Evolutionary conservation across 2,329 filamentous ascomycete species (phyloP), one percentile per base, ranked within the genome.

Genomic region (Chalara sp.): DNA sequence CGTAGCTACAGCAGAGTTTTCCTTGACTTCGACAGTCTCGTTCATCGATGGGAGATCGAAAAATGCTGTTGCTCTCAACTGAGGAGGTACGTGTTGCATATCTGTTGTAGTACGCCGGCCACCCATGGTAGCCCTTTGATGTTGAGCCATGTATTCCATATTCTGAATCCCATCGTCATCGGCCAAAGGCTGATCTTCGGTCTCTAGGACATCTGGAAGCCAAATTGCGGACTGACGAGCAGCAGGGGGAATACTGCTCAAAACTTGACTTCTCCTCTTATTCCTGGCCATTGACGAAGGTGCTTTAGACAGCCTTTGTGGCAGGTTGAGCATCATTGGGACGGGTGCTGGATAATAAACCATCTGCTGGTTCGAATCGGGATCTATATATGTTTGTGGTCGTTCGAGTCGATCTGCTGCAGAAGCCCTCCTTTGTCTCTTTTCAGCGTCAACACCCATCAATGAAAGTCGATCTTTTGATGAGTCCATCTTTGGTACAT

Each of bases 311-410:
- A 97, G 72, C 61, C 89, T 87, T 43, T 90, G 89, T 1, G 93
- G 93, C 10, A 99, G 72, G 61, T 96, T 97, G 51, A 99, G 77
- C 84, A 95, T 91, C 55, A 87, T 84, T 3, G 93, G 93, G 3
- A 99, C 93, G 1, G 89, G 91, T 3, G 93, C 93, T 11, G 93
- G 93, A 66, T 99, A 99, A 69, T 86, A 97, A 7, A 96, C 81
- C 88, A 97, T 96, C 59, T 84, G 76, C 58, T 92, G 82, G 5
- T 82, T 85, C 1, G 84, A 84, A 30, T 76, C 73, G 1, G 81
- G 80, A 62, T 84, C 76, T 61, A 80, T 69, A 65, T 83, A 84
- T 1, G 81, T 81, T 54, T 78, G 75, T 8, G 80, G 72, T 48
- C 71, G 66, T 28, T 56, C 63, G 32, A 56, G 42, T 46, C 53